Conservation (phyloP, 345 rosid genomes). For the Pugionium dolabratum region DNA sequence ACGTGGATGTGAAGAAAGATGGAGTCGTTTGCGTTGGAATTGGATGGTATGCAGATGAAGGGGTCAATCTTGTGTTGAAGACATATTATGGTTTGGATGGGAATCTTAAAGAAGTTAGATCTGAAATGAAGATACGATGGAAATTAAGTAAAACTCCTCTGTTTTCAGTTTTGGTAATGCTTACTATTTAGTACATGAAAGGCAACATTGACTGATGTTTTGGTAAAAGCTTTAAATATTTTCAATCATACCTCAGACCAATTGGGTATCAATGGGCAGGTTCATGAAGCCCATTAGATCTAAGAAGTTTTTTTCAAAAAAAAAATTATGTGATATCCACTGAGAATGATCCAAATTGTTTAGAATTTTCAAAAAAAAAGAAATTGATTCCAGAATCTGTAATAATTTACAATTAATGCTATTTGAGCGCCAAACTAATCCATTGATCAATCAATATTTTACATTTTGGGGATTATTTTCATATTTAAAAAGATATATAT, state of each 20-base stretch:
- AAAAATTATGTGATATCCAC: no score
- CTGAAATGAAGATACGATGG: constrained; percentile 91
- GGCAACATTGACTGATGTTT: constrained; percentile 34
- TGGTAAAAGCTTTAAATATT: neutral
- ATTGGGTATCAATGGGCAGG: no score
- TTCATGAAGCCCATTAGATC: no score
- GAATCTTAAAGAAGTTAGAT: constrained; percentile 74
- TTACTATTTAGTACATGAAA: constrained; percentile 9
- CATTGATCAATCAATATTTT: neutral
- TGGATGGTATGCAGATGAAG: constrained; percentile 93
- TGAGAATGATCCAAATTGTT: neutral
- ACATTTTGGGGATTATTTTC: neutral
- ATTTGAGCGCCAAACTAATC: neutral
- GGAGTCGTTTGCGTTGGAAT: constrained; percentile 79
- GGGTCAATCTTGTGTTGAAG: constrained; percentile 89
- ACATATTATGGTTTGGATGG: constrained; percentile 87
- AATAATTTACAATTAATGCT: no score
- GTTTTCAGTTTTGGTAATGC: constrained; percentile 14
- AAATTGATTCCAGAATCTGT: neutral
- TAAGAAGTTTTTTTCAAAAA: no score
- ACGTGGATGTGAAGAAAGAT: constrained; percentile 70
- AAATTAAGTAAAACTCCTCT: constrained; percentile 15
- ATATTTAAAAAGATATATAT: neutral
- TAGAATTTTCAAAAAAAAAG: neutral
- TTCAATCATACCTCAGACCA: no score